Percentiles rank a stretch among this genome's conserved stretches.
phyloP scores from a whole-genome alignment of 192 early-diverging fungal genomes.

The Podochytrium sp. region DNA sequence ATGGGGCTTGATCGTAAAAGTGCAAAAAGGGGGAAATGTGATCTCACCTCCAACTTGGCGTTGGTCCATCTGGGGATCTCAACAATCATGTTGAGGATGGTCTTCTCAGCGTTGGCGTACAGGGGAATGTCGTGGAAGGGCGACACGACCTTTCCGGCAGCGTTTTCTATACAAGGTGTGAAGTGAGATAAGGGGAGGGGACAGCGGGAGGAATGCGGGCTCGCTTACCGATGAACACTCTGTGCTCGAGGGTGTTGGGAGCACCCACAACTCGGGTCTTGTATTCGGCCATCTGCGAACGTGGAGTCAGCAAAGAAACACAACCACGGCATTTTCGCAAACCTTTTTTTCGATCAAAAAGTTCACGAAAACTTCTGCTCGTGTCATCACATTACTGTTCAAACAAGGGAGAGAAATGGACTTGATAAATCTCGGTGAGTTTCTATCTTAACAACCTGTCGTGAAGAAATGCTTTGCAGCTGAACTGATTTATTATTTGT shows the following conservation, averaged over 20 bases:
- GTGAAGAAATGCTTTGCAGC: too few relatives aligned
- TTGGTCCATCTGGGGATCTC: conserved; percentile 99
- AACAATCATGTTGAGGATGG: conserved; percentile 97
- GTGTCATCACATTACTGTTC: neutral
- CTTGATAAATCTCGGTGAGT: neutral
- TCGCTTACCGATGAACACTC: conserved; percentile 81
- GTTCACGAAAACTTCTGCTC: neutral
- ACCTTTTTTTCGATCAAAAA: conserved; percentile 5
- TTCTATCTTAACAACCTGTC: neutral
- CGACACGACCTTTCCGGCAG: conserved; percentile 82
- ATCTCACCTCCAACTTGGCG: conserved; percentile 87
- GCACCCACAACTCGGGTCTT: conserved; percentile 83
- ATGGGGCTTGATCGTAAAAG: too few relatives aligned
- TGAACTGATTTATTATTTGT: too few relatives aligned
- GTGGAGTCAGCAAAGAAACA: neutral
- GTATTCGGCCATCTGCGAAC: conserved; percentile 42
- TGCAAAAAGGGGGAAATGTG: neutral
- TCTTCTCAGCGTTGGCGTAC: conserved; percentile 88
- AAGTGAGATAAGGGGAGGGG: neutral
- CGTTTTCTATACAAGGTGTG: too few relatives aligned
- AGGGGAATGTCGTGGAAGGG: conserved; percentile 99
- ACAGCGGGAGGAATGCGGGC: neutral
- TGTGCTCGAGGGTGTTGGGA: conserved; percentile 87
- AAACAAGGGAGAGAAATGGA: neutral
- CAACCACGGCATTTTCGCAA: neutral